Evolutionary conservation across 1,139 yeast genomes (phyloP).

Genomic region (Geotrichum bryndzae): DNA sequence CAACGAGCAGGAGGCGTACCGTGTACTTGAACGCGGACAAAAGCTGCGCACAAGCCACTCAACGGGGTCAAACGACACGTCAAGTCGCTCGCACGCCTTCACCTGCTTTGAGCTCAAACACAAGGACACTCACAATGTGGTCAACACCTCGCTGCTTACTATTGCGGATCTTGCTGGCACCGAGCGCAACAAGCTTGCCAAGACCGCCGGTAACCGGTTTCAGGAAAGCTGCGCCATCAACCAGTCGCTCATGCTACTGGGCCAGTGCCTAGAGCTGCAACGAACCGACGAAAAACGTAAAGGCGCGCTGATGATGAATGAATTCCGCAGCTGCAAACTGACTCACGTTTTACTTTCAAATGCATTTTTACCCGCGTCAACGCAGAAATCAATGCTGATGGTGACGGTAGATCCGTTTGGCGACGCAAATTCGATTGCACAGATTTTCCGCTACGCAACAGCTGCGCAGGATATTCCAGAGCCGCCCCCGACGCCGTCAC

Average conservation of each 20-base stretch:
- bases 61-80: slow-evolving; percentile 33
- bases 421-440: slow-evolving; percentile 51
- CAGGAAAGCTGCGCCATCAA: slow-evolving; percentile 46
- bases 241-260: slow-evolving; percentile 43
- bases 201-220: slow-evolving; percentile 40
- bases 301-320: slow-evolving; percentile 23
- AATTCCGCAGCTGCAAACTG: slow-evolving; percentile 42
- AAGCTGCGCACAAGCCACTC: slow-evolving; percentile 31
- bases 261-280: slow-evolving; percentile 39
- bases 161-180: slow-evolving; percentile 49
- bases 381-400: slow-evolving; percentile 34
- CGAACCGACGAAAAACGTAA: slow-evolving; percentile 29
- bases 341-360: slow-evolving; percentile 45
- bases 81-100: slow-evolving; percentile 41
- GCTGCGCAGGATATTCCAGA: slow-evolving; percentile 33
- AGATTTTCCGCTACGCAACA: slow-evolving; percentile 40
- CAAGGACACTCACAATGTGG: slow-evolving; percentile 15
- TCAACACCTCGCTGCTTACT: slow-evolving; percentile 32
- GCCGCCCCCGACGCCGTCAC: slow-evolving; percentile 22
- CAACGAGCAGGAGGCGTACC: slow-evolving; percentile 28
- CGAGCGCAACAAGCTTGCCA: slow-evolving; percentile 43
- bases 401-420: slow-evolving; percentile 65
- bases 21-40: slow-evolving; percentile 30
- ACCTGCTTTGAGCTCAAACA: slow-evolving; percentile 34
- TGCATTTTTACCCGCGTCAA: slow-evolving; percentile 35